These are phyloP conservation scores for Margaritispora aquatica DNA, from an alignment of 495 filamentous ascomycete species.

Conservation along the genomic window DNA sequence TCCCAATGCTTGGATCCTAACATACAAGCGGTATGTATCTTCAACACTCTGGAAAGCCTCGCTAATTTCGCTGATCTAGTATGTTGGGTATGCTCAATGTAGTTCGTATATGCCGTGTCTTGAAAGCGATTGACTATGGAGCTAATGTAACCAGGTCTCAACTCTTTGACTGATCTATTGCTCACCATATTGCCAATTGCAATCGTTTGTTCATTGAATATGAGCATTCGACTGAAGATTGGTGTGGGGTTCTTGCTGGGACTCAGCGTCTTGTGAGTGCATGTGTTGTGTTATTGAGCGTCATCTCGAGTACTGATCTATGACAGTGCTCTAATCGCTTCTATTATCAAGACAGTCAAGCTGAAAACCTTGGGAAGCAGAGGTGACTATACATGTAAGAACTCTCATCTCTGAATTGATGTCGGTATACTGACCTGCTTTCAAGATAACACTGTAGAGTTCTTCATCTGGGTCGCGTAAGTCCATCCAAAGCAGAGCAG, in stretches of 20 bases:
- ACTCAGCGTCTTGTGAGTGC: slow-evolving; percentile 10
- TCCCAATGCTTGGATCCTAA: neutral
- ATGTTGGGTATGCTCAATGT: slow-evolving; percentile 2
- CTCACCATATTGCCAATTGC: slow-evolving; percentile 2
- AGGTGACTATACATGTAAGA: slow-evolving; percentile 7
- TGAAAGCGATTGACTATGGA: neutral
- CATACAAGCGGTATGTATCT: neutral
- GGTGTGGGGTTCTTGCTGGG: neutral
- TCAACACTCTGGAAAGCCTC: neutral
- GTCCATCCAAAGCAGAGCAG: neutral
- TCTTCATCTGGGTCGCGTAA: slow-evolving; percentile 8
- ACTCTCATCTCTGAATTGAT: neutral
- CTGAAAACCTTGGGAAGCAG: neutral
- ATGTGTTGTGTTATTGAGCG: too few species aligned
- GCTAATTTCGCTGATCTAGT: neutral
- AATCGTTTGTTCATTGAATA: slow-evolving; percentile 2
- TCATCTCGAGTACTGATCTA: neutral
- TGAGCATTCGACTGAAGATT: neutral
- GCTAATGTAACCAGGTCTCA: neutral
- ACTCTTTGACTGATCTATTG: slow-evolving; percentile 1
- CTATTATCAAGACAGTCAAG: slow-evolving; percentile 2
- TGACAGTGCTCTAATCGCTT: slow-evolving; percentile 2
- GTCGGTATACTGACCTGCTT: neutral
- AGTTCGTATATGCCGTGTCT: neutral
- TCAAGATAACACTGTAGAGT: neutral